phyloP scores from a whole-genome alignment of 345 rosid genomes.

The Garcia nutans region DNA sequence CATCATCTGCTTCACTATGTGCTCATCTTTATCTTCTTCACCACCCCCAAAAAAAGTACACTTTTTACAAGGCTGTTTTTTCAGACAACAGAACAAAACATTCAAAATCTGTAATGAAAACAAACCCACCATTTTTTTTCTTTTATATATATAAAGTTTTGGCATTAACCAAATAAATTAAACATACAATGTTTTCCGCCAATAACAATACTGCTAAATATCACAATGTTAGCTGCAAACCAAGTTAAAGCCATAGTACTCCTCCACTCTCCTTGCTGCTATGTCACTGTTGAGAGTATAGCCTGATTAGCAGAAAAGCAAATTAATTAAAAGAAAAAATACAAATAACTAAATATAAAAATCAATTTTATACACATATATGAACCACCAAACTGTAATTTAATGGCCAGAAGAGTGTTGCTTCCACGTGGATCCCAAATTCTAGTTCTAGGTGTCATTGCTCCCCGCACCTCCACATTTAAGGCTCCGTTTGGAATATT shows the following conservation, averaged over 20 bases:
- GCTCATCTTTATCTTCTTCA: slow-evolving; percentile 20
- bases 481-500: too few species aligned
- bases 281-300: slow-evolving; percentile 54
- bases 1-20: slow-evolving; percentile 7
- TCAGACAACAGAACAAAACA: slow-evolving; percentile 20
- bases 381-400: too few species aligned
- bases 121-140: not conserved
- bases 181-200: not conserved
- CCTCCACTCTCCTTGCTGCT: not conserved
- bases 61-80: slow-evolving; percentile 8
- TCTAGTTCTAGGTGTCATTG: too few species aligned
- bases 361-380: too few species aligned
- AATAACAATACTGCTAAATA: not conserved
- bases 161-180: not conserved
- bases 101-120: too few species aligned
- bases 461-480: too few species aligned
- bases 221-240: slow-evolving; percentile 1
- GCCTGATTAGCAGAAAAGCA: slow-evolving; percentile 32
- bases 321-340: not conserved
- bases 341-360: not conserved
- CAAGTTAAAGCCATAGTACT: not conserved
- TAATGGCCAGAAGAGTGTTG: too few species aligned
- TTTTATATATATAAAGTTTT: not conserved
- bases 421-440: too few species aligned
- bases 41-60: not conserved